phyloP scores from a whole-genome alignment of 371 early-diverging fungal species.

The Mucor irregularis region DNA sequence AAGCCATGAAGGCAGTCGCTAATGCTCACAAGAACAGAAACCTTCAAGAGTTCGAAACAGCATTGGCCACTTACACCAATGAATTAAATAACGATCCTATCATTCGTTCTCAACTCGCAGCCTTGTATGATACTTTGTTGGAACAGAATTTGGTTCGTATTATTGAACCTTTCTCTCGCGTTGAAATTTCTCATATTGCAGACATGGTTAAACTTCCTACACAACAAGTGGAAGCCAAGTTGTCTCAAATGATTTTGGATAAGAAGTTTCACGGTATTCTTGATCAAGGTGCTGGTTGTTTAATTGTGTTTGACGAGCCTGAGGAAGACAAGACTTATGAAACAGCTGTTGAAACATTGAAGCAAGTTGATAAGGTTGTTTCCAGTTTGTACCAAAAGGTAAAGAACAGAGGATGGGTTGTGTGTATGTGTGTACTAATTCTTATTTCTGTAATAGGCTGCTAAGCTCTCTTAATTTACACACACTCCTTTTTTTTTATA shows the following conservation, averaged over 20 bases:
- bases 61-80: conserved; percentile 79
- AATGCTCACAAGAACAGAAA: conserved; percentile 93
- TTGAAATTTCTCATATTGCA: conserved; percentile 96
- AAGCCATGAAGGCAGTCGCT: conserved; percentile 94
- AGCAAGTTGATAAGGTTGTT: conserved; percentile 93
- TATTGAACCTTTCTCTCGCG: conserved; percentile 97
- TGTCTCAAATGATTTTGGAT: conserved; percentile 99
- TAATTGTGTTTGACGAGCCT: conserved; percentile 92
- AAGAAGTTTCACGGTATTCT: conserved; percentile 93
- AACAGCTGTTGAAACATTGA: conserved; percentile 91
- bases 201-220: conserved; percentile 89
- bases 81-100: conserved; percentile 92
- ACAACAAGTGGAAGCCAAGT: conserved; percentile 89
- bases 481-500: background rate
- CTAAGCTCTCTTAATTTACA: conserved; percentile 20
- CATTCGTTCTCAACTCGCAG: conserved; percentile 86
- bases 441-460: conserved; percentile 32
- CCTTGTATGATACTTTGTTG: conserved; percentile 95
- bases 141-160: conserved; percentile 97
- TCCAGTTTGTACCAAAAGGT: conserved; percentile 90
- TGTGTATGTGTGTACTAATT: background rate
- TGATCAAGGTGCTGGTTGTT: conserved; percentile 95
- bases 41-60: conserved; percentile 91
- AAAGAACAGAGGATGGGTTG: background rate
- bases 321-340: conserved; percentile 91